These are phyloP conservation scores for Tuber umbilicatum DNA, from an alignment of 495 filamentous ascomycete genomes.

Conservation along the genomic window DNA sequence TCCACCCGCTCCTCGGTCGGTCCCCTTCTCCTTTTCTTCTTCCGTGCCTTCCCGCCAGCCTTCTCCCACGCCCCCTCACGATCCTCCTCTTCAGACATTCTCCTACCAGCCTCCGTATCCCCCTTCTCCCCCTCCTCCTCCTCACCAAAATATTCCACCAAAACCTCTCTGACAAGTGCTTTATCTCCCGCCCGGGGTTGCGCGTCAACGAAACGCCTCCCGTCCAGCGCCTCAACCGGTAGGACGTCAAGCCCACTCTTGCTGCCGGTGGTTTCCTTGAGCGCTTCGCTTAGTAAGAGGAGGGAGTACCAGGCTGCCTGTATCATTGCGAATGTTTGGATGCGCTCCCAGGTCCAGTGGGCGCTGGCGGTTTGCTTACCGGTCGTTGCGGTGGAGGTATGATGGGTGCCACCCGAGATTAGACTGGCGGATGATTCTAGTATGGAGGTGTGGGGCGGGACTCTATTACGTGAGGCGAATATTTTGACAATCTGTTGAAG, in stretches of 20 bases:
- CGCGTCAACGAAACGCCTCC: constrained; percentile 12
- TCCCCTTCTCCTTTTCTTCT: neutral
- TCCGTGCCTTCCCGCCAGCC: neutral
- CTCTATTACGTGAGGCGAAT: constrained; percentile 12
- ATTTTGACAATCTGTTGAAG: constrained; percentile 6
- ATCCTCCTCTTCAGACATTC: neutral
- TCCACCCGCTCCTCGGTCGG: neutral
- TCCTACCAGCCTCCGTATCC: neutral
- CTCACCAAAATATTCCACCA: constrained; percentile 1
- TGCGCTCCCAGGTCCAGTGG: constrained; percentile 32
- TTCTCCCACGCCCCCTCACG: neutral
- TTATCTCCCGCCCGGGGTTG: neutral
- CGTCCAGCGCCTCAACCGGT: constrained; percentile 16
- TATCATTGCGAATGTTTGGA: constrained; percentile 32
- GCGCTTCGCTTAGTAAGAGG: constrained; percentile 26
- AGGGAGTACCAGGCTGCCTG: constrained; percentile 39
- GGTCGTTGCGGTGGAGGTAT: neutral
- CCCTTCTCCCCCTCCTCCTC: constrained; percentile 3
- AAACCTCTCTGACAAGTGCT: neutral
- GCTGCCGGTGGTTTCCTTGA: neutral
- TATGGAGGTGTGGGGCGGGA: constrained; percentile 6
- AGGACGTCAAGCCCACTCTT: neutral
- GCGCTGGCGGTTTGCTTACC: neutral
- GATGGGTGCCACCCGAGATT: neutral
- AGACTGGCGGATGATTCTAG: constrained; percentile 9